phyloP scores from a whole-genome alignment of 306 rosid genomes.

The Begonia fuchsioides region DNA sequence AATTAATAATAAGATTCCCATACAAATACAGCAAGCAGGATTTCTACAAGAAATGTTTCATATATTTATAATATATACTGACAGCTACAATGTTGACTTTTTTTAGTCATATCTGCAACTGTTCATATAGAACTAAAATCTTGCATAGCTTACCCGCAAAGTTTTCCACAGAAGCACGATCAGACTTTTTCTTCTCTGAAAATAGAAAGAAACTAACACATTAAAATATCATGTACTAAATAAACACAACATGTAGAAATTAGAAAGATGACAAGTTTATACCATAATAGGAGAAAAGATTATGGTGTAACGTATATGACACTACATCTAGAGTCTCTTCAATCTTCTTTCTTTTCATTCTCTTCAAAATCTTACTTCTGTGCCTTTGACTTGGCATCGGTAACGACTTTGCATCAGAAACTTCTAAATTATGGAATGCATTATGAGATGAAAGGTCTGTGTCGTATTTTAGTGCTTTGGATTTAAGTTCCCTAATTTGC shows the following conservation, averaged over 20 bases:
- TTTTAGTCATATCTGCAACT: too few species aligned
- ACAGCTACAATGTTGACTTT: too few species aligned
- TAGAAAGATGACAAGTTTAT: slow-evolving; percentile 7
- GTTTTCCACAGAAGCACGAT: slow-evolving; percentile 30
- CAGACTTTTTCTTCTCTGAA: slow-evolving; percentile 61
- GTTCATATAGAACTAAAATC: neutral
- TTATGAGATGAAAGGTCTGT: slow-evolving; percentile 40
- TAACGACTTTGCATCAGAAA: slow-evolving; percentile 49
- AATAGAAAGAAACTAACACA: slow-evolving; percentile 5
- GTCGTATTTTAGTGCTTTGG: slow-evolving; percentile 40
- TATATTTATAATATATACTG: too few species aligned
- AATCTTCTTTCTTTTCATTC: slow-evolving; percentile 67
- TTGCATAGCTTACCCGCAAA: slow-evolving; percentile 55
- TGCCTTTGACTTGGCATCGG: slow-evolving; percentile 31
- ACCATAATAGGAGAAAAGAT: slow-evolving; percentile 72
- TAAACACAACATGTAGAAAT: too few species aligned
- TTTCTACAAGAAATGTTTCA: too few species aligned
- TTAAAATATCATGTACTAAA: neutral
- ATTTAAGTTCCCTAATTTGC: slow-evolving; percentile 40
- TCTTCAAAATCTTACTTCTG: slow-evolving; percentile 29
- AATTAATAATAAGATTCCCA: too few species aligned
- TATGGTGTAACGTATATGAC: slow-evolving; percentile 62
- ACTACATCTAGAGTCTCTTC: slow-evolving; percentile 56
- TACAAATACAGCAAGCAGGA: too few species aligned
- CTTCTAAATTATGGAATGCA: slow-evolving; percentile 20